A percentile compares a stretch with the other conserved stretches of the same genome.
Evolutionary conservation across 257 asterid genomes (phyloP).

Genomic region (Solanum ahanhuiri): DNA sequence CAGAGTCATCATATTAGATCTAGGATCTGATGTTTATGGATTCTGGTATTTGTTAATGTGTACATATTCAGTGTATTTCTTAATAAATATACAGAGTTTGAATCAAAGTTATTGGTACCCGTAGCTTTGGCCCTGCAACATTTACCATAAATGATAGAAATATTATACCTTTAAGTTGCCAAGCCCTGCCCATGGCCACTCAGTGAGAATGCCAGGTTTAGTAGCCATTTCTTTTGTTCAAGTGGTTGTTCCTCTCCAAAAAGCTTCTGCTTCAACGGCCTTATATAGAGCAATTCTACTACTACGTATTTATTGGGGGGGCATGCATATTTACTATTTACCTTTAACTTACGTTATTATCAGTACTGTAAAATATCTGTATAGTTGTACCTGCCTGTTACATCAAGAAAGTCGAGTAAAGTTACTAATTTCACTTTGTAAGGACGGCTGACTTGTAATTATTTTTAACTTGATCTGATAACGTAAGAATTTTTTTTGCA

Average conservation of each 20-base stretch:
- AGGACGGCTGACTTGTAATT: not conserved
- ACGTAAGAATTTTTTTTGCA: not conserved
- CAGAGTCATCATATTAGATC: not conserved
- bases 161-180: slow-evolving; percentile 57
- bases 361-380: not conserved
- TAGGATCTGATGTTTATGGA: not conserved
- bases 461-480: not conserved
- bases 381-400: not conserved
- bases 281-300: not conserved
- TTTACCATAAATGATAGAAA: not conserved
- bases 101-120: not conserved
- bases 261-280: not conserved
- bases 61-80: not conserved
- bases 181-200: slow-evolving; percentile 80
- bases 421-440: not conserved
- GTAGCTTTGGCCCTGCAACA: not conserved
- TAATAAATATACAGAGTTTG: not conserved
- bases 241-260: not conserved
- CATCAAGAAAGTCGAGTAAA: not conserved
- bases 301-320: not conserved
- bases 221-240: slow-evolving; percentile 46
- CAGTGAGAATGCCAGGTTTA: slow-evolving; percentile 62
- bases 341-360: not conserved
- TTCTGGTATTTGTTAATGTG: not conserved
- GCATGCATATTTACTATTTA: not conserved